These are phyloP conservation scores for Helotiales sp. DNA, from an alignment of 2,329 filamentous ascomycete species.

Conservation along the genomic window DNA sequence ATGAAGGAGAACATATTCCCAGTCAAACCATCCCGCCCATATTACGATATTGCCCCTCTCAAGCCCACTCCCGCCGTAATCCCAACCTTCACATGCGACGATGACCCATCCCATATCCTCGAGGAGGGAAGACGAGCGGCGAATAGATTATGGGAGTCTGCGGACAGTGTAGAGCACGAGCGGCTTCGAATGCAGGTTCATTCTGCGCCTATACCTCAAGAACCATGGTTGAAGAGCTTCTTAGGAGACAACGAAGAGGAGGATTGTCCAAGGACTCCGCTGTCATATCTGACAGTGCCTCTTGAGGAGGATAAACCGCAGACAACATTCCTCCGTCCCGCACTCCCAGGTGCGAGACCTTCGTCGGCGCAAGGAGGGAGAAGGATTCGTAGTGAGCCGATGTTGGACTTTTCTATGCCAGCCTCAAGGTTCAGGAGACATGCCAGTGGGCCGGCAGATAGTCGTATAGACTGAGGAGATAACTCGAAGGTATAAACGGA, in stretches of 20 bases:
- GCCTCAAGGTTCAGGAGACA: no score
- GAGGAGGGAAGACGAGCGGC: constrained; percentile 12
- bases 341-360: no score
- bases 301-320: no score
- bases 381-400: no score
- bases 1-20: constrained; percentile 14
- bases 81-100: constrained; percentile 12
- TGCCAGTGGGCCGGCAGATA: no score
- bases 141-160: constrained; percentile 13
- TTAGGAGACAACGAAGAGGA: constrained; percentile 5
- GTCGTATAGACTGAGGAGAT: no score
- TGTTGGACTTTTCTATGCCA: no score
- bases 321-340: no score
- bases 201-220: constrained; percentile 20
- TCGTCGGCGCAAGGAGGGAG: no score
- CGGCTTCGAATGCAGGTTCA: not conserved
- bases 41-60: constrained; percentile 12
- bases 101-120: constrained; percentile 14
- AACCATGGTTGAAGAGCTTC: constrained; percentile 4
- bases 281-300: no score
- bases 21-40: constrained; percentile 6
- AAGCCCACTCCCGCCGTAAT: constrained; percentile 13
- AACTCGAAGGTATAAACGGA: no score
- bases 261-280: no score
- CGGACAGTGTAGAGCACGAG: constrained; percentile 3